These are phyloP conservation scores for Priceomyces carsonii DNA, from an alignment of 805 yeast genomes.

Conservation along the genomic window DNA sequence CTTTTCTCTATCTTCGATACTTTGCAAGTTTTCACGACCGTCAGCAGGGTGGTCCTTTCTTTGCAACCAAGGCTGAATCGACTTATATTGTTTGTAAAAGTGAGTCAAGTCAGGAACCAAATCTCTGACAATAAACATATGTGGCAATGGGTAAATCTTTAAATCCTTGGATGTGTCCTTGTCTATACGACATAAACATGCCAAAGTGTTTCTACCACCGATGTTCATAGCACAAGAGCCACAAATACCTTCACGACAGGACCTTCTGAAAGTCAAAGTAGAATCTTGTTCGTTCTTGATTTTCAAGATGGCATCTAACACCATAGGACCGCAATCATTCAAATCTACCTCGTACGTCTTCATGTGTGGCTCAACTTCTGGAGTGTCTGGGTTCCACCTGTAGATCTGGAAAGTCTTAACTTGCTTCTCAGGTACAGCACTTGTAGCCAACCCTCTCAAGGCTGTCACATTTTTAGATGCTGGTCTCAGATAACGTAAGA, in stretches of 20 bases:
- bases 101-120: conserved; percentile 97
- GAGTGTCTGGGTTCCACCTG: conserved; percentile 98
- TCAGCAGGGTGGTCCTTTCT: conserved; percentile 77
- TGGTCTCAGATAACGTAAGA: conserved; percentile 16
- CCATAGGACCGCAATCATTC: conserved; percentile 96
- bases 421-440: conserved; percentile 50
- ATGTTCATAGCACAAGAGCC: conserved; percentile 99
- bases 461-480: conserved; percentile 6
- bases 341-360: conserved; percentile 82
- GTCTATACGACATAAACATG: conserved; percentile 94
- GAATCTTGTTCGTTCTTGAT: conserved; percentile 97
- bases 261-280: conserved; percentile 93
- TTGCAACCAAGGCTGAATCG: conserved; percentile 95
- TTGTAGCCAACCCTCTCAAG: conserved; percentile 47
- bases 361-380: conserved; percentile 86
- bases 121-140: conserved; percentile 96
- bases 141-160: conserved; percentile 96
- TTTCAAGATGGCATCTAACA: conserved; percentile 89
- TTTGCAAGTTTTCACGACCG: conserved; percentile 91
- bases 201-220: conserved; percentile 95
- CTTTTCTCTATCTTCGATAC: conserved; percentile 90
- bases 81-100: conserved; percentile 97
- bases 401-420: conserved; percentile 87
- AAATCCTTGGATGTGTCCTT: conserved; percentile 69
- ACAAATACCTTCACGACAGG: conserved; percentile 99